Conservation (phyloP, 2,329 filamentous ascomycete genomes). For the Aspergillus uvarum region DNA sequence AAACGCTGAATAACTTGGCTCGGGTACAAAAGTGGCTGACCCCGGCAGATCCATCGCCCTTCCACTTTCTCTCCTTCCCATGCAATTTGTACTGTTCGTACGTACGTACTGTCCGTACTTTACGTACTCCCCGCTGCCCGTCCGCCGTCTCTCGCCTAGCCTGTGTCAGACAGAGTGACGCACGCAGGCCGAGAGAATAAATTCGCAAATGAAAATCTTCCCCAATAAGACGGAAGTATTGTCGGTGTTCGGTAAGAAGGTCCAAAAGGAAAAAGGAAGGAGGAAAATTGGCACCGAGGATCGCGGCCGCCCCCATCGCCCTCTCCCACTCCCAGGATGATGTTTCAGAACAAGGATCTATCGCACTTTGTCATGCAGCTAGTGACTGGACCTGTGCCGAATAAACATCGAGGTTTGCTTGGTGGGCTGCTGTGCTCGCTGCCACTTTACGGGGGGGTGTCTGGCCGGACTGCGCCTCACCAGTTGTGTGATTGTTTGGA, state of each 20-base stretch:
- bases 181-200: background rate
- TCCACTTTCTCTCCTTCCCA: background rate
- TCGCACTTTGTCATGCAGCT: slow-evolving; percentile 4
- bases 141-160: background rate
- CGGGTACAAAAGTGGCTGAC: slow-evolving; percentile 16
- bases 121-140: slow-evolving; percentile 3
- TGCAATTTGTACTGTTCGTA: background rate
- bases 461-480: background rate
- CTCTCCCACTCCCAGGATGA: background rate
- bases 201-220: background rate
- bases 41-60: slow-evolving; percentile 14
- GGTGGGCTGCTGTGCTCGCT: background rate
- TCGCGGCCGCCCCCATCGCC: background rate
- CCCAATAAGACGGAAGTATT: background rate
- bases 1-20: slow-evolving; percentile 19
- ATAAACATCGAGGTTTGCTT: background rate
- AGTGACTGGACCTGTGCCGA: background rate
- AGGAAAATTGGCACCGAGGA: background rate
- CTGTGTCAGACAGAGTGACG: slow-evolving; percentile 13
- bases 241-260: background rate
- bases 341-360: slow-evolving; percentile 5
- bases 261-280: no score
- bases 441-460: background rate
- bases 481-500: background rate
- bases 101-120: background rate